Conservation (phyloP, 2,329 filamentous ascomycete genomes). For the Clarireedia hainanense region DNA sequence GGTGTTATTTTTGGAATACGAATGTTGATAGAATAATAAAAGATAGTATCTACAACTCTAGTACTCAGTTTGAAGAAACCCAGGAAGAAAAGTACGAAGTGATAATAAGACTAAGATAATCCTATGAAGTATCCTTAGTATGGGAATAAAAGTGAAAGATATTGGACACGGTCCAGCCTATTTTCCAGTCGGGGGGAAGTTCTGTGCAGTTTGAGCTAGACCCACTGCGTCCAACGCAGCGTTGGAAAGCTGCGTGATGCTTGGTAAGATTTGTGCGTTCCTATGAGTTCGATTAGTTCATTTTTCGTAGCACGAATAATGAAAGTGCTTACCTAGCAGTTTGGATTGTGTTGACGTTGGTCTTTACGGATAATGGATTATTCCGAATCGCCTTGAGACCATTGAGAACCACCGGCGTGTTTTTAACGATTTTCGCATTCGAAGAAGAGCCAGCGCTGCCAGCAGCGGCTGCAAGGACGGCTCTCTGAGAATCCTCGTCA, state of each 20-base stretch:
- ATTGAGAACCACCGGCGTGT: conserved; percentile 19
- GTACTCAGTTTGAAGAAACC: not conserved
- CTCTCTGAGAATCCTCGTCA: conserved; percentile 20
- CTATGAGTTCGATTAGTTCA: conserved; percentile 6
- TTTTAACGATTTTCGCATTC: conserved; percentile 23
- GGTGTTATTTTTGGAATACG: too few species aligned
- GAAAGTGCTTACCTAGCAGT: not conserved
- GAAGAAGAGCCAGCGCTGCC: conserved; percentile 15
- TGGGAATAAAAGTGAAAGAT: not conserved
- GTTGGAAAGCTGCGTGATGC: conserved; percentile 23
- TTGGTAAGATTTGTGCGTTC: conserved; percentile 24
- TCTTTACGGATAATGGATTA: not conserved
- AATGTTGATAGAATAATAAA: too few species aligned
- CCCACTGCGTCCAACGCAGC: conserved; percentile 16
- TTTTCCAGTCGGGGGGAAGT: conserved; percentile 18
- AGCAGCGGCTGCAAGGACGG: conserved; percentile 18
- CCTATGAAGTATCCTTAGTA: not conserved
- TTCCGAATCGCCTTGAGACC: conserved; percentile 18
- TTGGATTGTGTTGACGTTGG: conserved; percentile 9
- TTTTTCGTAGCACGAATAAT: not conserved
- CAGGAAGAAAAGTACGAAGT: not conserved
- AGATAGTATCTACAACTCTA: too few species aligned
- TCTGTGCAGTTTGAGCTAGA: conserved; percentile 11
- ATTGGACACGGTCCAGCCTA: not conserved
- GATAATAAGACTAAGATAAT: not conserved